Conservation (phyloP, 1,139 yeast genomes). For the Candida albicans region DNA sequence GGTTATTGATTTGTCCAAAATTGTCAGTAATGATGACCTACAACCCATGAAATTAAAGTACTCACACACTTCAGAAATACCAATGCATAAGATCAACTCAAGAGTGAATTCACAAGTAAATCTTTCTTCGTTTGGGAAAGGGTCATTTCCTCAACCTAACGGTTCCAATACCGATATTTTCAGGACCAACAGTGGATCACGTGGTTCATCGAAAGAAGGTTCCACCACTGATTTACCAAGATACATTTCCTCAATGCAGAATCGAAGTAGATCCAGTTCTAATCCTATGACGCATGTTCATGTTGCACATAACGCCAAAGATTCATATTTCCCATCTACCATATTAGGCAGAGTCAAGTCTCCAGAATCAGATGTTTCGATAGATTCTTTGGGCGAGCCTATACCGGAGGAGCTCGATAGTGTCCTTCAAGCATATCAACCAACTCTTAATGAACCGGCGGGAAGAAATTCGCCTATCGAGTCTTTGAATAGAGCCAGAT, state of each 20-base stretch:
- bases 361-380: conserved; percentile 19
- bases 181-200: neutral
- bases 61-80: conserved; percentile 41
- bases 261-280: conserved; percentile 23
- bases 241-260: conserved; percentile 15
- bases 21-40: conserved; percentile 37
- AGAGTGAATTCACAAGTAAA: conserved; percentile 40
- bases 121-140: conserved; percentile 8
- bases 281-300: conserved; percentile 19
- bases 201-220: conserved; percentile 22
- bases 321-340: conserved; percentile 33
- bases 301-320: conserved; percentile 22
- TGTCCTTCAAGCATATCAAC: conserved; percentile 23
- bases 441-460: conserved; percentile 12
- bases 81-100: conserved; percentile 40
- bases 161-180: conserved; percentile 5
- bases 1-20: conserved; percentile 42
- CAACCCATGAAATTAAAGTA: conserved; percentile 45
- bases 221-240: conserved; percentile 31
- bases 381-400: conserved; percentile 18
- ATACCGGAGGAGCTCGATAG: conserved; percentile 25
- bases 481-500: conserved; percentile 29
- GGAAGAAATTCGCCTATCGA: conserved; percentile 19
- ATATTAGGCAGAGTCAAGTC: conserved; percentile 19
- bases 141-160: neutral